A percentile compares a stretch with the other conserved stretches of the same genome.
Evolutionary conservation across 805 yeast species (phyloP).

Genomic region (Yamadazyma takamatsuzukensis): DNA sequence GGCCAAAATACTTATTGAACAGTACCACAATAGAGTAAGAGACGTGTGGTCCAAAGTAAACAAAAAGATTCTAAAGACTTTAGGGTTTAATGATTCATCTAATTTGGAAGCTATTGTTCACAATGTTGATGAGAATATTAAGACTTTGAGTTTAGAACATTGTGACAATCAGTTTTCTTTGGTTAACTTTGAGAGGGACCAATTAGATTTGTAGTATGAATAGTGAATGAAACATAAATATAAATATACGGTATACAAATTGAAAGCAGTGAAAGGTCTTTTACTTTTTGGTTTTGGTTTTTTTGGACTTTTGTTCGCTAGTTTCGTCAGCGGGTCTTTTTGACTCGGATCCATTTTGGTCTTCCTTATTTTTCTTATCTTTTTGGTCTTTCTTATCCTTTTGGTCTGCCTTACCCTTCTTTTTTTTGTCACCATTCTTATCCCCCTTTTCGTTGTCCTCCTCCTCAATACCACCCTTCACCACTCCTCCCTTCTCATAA

Average conservation of each 20-base stretch:
- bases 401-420: neutral
- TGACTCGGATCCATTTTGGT: too few species aligned
- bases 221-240: neutral
- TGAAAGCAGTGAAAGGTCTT: neutral
- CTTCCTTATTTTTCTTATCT: too few species aligned
- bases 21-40: conserved; percentile 17
- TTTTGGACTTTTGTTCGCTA: neutral
- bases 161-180: conserved; percentile 33
- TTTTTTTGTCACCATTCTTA: neutral
- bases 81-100: conserved; percentile 23
- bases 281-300: neutral
- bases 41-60: conserved; percentile 22
- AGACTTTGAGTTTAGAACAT: conserved; percentile 21
- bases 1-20: conserved; percentile 17
- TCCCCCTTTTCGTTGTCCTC: neutral
- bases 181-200: conserved; percentile 27
- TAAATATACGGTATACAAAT: neutral
- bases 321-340: neutral
- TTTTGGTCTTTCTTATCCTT: neutral
- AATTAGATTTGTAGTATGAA: conserved; percentile 1
- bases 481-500: neutral
- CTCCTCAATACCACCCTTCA: too few species aligned
- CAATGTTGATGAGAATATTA: conserved; percentile 28
- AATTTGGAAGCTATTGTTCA: conserved; percentile 29
- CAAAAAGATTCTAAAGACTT: conserved; percentile 17